Evolutionary conservation across 2,329 filamentous ascomycete genomes (phyloP), one percentile per base, ranked within the genome.

Genomic region (Ceratocystiopsis sp.): DNA sequence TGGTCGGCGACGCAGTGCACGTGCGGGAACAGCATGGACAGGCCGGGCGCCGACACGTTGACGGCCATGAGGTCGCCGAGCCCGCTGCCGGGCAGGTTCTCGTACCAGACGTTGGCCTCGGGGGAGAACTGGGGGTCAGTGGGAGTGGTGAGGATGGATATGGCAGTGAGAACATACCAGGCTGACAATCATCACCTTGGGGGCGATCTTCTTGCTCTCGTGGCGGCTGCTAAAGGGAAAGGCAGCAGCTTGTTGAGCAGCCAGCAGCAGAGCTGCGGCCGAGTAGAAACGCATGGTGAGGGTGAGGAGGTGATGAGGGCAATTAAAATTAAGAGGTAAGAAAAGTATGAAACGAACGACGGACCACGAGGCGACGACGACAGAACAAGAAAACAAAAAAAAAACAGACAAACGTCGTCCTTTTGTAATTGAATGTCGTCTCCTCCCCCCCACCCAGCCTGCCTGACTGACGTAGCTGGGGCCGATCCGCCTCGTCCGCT

Each of bases 21-120:
- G 16, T 71, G 60, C 0, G 78, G 78, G 54, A 71, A 83, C 3
- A 79, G 58, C 53, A 78, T 75, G 0, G 76, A 81, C 12, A 81
- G 63, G 1, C 78, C 78, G 0, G 75, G 69, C 1, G 76, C 56
- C 3, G 71, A 66, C 51, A 80, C 63, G 48, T 75, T 74, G 35
- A 66, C 60, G 1, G 68, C 69, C 0, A 71, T 59, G 16, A 83
- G 61, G 53, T 78, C 61, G 49, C 63, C 78, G 46, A 72, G 57
- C 1, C 60, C 61, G 32, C 61, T 59, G 14, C 49, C 50, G 0
- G 62, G 55, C 35, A 71, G 59, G 36, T 71, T 72, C 12, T 61
- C 54, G 54, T 75, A 73, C 78, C 76, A 84, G 34, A 70, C 61
- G 32, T 70, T 59, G 10, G 69, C 73, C 59, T 81, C 78, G 0